Evolutionary conservation across 345 rosid species (phyloP).

Genomic region (Balakata baccata): DNA sequence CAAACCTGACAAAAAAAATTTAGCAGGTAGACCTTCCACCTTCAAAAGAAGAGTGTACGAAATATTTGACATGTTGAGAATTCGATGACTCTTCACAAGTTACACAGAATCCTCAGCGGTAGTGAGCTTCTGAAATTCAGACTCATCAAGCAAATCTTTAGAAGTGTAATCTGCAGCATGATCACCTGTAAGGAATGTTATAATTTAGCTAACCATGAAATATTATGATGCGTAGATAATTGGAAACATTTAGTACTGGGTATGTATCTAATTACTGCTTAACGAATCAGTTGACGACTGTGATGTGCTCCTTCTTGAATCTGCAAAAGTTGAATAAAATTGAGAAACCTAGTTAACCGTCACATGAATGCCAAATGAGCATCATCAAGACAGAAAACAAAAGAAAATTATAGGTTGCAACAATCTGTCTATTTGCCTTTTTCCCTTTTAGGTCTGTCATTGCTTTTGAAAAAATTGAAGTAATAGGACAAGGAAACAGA

Average conservation of each 20-base stretch:
- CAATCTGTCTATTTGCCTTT: no score
- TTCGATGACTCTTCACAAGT: neutral
- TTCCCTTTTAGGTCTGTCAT: no score
- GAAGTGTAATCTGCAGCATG: constrained; percentile 48
- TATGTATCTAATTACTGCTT: constrained; percentile 40
- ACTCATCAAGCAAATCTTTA: constrained; percentile 26
- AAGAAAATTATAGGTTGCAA: neutral
- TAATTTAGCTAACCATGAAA: constrained; percentile 4
- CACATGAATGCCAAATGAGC: neutral
- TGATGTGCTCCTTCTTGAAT: constrained; percentile 36
- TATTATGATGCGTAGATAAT: neutral
- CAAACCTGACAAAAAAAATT: no score
- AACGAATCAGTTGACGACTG: constrained; percentile 45
- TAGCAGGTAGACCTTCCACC: no score
- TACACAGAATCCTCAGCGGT: constrained; percentile 21
- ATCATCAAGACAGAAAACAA: neutral
- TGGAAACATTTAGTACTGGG: neutral
- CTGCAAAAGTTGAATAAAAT: constrained; percentile 32
- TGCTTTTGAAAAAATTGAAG: no score
- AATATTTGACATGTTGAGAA: neutral
- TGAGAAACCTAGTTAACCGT: neutral
- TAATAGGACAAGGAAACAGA: no score
- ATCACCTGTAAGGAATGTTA: constrained; percentile 50
- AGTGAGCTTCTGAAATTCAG: constrained; percentile 20
- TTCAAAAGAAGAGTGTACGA: no score